Conservation (phyloP, 2,329 filamentous ascomycete species). For the Fusarium sarcochroum region DNA sequence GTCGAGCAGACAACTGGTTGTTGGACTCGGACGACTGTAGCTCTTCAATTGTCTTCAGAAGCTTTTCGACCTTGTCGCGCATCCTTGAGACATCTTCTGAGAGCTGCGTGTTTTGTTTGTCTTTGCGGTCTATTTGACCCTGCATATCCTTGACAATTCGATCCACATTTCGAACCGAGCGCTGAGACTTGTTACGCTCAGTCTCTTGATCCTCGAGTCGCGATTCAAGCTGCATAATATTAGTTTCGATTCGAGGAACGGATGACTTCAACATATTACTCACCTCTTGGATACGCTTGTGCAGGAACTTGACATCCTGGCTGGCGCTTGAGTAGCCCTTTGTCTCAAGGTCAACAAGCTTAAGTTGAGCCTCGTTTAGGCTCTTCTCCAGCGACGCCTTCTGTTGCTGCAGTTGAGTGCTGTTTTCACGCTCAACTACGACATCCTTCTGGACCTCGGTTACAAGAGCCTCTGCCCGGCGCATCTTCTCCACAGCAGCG, state of each 20-base stretch:
- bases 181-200: constrained; percentile 83
- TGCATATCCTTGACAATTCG: constrained; percentile 94
- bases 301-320: constrained; percentile 94
- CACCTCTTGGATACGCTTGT: constrained; percentile 96
- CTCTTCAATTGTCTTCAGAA: constrained; percentile 93
- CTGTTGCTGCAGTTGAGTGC: constrained; percentile 86
- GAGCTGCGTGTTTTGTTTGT: constrained; percentile 86
- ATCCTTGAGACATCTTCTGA: constrained; percentile 87
- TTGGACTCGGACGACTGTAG: constrained; percentile 89
- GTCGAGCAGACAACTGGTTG: constrained; percentile 83
- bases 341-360: constrained; percentile 93
- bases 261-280: constrained; percentile 52
- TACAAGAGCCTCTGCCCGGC: constrained; percentile 87
- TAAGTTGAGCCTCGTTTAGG: constrained; percentile 90
- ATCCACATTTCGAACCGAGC: constrained; percentile 92
- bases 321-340: constrained; percentile 96
- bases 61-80: constrained; percentile 90
- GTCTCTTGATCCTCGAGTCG: constrained; percentile 88
- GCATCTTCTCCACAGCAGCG: constrained; percentile 97
- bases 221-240: constrained; percentile 78
- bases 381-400: constrained; percentile 92
- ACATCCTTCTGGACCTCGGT: constrained; percentile 96
- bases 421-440: constrained; percentile 84
- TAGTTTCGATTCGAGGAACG: constrained; percentile 29
- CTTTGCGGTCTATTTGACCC: constrained; percentile 90